phyloP scores from a whole-genome alignment of 2,329 filamentous ascomycete species.

The Phyllachora maydis region DNA sequence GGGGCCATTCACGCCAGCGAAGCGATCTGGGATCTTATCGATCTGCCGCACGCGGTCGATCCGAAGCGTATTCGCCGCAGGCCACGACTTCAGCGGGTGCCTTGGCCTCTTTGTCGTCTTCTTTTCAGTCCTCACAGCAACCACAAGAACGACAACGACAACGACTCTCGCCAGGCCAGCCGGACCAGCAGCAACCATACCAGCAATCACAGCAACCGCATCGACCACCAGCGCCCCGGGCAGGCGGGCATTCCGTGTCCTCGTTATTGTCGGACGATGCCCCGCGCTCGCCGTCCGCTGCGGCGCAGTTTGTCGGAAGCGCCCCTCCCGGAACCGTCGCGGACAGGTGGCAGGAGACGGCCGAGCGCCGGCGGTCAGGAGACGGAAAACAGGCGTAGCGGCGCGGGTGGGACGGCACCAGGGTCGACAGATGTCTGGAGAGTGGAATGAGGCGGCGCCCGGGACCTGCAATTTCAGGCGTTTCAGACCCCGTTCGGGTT shows the following conservation, averaged over 20 bases:
- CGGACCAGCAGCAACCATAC: constrained; percentile 3
- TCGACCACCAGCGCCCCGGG: constrained; percentile 6
- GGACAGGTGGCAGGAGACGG: too few relatives aligned
- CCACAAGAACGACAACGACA: constrained; percentile 7
- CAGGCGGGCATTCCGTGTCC: constrained; percentile 20
- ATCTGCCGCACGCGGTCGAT: constrained; percentile 15
- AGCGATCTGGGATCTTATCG: constrained; percentile 39
- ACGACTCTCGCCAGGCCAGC: too few relatives aligned
- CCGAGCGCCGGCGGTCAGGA: too few relatives aligned
- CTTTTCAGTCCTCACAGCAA: constrained; percentile 9
- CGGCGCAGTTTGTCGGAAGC: constrained; percentile 7
- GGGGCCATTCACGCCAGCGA: constrained; percentile 40
- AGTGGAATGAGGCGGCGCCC: too few relatives aligned
- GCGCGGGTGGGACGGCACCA: too few relatives aligned
- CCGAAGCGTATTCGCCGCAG: constrained; percentile 10
- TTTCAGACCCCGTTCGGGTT: too few relatives aligned
- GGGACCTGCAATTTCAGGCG: too few relatives aligned
- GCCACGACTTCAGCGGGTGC: too few relatives aligned
- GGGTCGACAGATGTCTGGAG: too few relatives aligned
- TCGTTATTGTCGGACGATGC: constrained; percentile 21
- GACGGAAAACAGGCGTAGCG: too few relatives aligned
- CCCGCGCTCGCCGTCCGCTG: constrained; percentile 9
- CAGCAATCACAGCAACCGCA: constrained; percentile 4
- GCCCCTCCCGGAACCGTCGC: too few relatives aligned
- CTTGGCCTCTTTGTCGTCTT: too few relatives aligned